phyloP scores from a whole-genome alignment of 148 eudicot species.

The Rhododendron griersonianum region DNA sequence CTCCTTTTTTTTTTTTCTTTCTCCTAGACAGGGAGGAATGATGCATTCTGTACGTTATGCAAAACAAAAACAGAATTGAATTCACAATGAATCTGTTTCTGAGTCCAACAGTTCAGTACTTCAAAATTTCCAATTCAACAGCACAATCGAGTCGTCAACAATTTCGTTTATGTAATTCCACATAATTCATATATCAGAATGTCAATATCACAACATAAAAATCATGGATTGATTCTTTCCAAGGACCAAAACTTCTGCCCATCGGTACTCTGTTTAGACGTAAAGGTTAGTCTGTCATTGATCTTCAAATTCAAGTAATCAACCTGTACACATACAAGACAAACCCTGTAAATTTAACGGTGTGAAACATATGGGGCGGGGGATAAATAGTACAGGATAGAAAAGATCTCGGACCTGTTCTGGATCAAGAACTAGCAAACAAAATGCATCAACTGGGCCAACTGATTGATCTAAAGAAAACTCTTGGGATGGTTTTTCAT shows the following conservation, averaged over 20 bases:
- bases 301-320: constrained; percentile 84
- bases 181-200: neutral
- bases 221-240: constrained; percentile 50
- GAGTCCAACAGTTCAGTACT: neutral
- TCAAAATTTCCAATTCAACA: neutral
- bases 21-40: too few relatives aligned
- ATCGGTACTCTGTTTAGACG: constrained; percentile 21
- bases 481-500: constrained; percentile 35
- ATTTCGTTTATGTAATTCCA: neutral
- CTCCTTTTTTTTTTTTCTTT: too few relatives aligned
- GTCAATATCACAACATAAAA: neutral
- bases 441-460: constrained; percentile 70
- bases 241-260: constrained; percentile 56
- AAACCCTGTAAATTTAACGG: neutral
- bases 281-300: constrained; percentile 43
- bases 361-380: neutral
- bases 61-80: neutral
- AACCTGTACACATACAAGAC: constrained; percentile 35
- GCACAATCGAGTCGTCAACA: neutral
- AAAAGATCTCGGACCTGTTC: constrained; percentile 46
- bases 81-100: neutral
- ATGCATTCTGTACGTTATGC: neutral
- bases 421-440: constrained; percentile 74
- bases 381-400: neutral
- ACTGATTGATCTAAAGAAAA: constrained; percentile 57